Evolutionary conservation across 495 filamentous ascomycete genomes (phyloP).

Genomic region (Penicillium lagena): DNA sequence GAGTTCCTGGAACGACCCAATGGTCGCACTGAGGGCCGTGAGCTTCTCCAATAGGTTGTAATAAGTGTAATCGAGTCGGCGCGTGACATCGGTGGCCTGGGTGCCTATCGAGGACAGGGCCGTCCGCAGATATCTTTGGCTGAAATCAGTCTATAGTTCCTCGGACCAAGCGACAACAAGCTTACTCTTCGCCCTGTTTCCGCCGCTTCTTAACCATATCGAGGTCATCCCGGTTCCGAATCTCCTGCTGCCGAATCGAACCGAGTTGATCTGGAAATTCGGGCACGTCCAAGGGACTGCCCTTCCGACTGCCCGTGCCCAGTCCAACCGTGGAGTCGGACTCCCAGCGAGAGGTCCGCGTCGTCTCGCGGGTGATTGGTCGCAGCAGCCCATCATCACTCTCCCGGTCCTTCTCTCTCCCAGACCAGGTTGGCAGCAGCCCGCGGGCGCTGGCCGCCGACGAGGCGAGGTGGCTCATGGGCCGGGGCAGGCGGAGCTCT

Average conservation of each 20-base stretch:
- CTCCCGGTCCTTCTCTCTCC: slow-evolving; percentile 29
- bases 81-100: slow-evolving; percentile 51
- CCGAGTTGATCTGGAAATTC: slow-evolving; percentile 26
- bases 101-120: slow-evolving; percentile 33
- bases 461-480: slow-evolving; percentile 32
- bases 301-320: slow-evolving; percentile 21
- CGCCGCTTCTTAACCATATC: slow-evolving; percentile 31
- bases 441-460: slow-evolving; percentile 24
- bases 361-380: slow-evolving; percentile 26
- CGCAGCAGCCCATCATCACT: slow-evolving; percentile 26
- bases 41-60: slow-evolving; percentile 78
- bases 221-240: slow-evolving; percentile 36
- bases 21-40: slow-evolving; percentile 58
- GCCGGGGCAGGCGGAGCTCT: slow-evolving; percentile 28
- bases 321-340: slow-evolving; percentile 25
- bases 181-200: slow-evolving; percentile 44
- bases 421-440: slow-evolving; percentile 29
- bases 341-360: slow-evolving; percentile 22
- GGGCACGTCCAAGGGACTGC: slow-evolving; percentile 24
- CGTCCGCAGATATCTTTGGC: slow-evolving; percentile 27
- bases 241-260: slow-evolving; percentile 24
- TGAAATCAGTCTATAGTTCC: not conserved
- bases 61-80: slow-evolving; percentile 79
- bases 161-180: not conserved
- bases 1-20: slow-evolving; percentile 64